Percentiles rank a stretch among this genome's conserved stretches.
These are phyloP conservation scores for Gonium pectorale DNA, from an alignment of 139 green algal species.

Conservation along the genomic window DNA sequence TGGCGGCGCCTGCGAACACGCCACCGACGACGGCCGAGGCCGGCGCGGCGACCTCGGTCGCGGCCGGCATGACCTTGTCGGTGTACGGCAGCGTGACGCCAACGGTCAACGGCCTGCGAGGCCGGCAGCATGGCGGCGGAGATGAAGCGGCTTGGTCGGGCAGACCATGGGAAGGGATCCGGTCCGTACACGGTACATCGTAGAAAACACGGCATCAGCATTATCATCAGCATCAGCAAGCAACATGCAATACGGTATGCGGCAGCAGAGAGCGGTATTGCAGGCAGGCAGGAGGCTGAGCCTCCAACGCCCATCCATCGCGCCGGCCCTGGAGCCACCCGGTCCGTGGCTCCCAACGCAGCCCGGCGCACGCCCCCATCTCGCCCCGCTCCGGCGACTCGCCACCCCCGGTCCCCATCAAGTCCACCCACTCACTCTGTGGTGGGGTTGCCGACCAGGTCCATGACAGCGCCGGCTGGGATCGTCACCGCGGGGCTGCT, in stretches of 20 bases:
- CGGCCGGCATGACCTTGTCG: neutral
- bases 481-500: neutral
- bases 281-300: too few relatives aligned
- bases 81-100: neutral
- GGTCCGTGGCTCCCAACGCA: too few relatives aligned
- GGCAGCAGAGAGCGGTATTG: too few relatives aligned
- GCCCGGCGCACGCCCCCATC: too few relatives aligned
- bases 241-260: neutral
- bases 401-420: too few relatives aligned
- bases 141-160: neutral
- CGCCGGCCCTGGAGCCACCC: too few relatives aligned
- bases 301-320: too few relatives aligned
- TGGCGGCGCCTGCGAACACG: neutral
- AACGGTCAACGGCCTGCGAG: neutral
- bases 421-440: neutral
- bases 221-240: neutral
- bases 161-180: neutral
- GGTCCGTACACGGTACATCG: neutral
- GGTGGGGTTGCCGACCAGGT: conserved; percentile 7
- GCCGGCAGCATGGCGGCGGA: neutral
- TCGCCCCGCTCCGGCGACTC: too few relatives aligned
- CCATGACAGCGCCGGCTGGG: neutral
- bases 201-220: neutral
- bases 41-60: neutral
- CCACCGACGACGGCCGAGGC: neutral